A percentile compares a stretch with the other conserved stretches of the same genome.
Evolutionary conservation across 1,284 basidiomycete genomes (phyloP).

Genomic region (Trichosporon inkin): DNA sequence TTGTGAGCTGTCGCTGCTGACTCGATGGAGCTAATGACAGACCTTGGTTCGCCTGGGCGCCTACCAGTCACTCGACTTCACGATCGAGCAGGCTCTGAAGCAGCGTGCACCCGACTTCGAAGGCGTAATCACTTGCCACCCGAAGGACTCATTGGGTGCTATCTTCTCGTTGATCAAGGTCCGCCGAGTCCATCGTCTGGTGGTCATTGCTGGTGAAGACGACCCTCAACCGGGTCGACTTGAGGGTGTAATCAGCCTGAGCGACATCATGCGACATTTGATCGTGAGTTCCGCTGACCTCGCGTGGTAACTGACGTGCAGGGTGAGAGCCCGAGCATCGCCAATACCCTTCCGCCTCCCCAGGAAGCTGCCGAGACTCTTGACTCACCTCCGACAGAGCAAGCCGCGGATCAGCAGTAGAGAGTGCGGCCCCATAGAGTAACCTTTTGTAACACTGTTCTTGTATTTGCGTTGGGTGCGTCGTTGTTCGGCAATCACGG

Average conservation of each 20-base stretch:
- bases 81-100: slow-evolving; percentile 87
- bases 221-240: slow-evolving; percentile 60
- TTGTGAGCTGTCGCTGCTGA: slow-evolving; percentile 60
- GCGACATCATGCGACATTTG: slow-evolving; percentile 82
- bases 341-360: neutral
- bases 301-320: neutral
- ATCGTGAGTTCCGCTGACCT: slow-evolving; percentile 52
- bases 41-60: slow-evolving; percentile 90
- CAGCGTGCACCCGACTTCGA: slow-evolving; percentile 89
- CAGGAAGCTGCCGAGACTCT: neutral
- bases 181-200: slow-evolving; percentile 85
- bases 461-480: neutral
- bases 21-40: slow-evolving; percentile 51
- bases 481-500: neutral
- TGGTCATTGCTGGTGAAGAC: slow-evolving; percentile 66
- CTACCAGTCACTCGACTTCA: slow-evolving; percentile 90
- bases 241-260: slow-evolving; percentile 82
- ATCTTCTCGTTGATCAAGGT: slow-evolving; percentile 89
- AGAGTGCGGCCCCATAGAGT: neutral
- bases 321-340: neutral
- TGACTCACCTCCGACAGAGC: neutral
- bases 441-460: slow-evolving; percentile 1
- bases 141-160: slow-evolving; percentile 87
- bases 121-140: slow-evolving; percentile 93
- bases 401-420: neutral